Base-by-base conservation (phyloP, 2,329 filamentous ascomycete genomes). In the Talaromyces amestolkiae region DNA sequence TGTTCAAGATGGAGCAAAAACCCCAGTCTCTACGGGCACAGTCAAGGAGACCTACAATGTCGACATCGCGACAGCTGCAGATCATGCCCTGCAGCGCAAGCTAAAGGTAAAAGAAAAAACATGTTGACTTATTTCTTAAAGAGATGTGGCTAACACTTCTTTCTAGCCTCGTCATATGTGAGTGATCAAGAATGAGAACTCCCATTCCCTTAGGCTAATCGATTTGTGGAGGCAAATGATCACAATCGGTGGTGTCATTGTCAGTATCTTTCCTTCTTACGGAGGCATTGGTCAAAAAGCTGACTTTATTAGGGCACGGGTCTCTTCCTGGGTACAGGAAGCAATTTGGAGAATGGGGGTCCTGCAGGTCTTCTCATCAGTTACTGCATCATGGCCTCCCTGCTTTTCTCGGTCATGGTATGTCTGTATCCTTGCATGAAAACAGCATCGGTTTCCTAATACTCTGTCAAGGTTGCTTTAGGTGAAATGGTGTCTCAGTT, bases 261-360 rank as follows among this genome's bases (percentile, higher is more conserved):
- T 68, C 13, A 51, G 67, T 65, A 9, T 8, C 19, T 8, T 31
- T 41, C 5, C n/a, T 3, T 37, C 35, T 19, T 1, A 6, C 2
- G 3, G 9, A 17, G 4, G 10, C 6, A 37, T 37, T 17, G 17
- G 4, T 45, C 6, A 8, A 45, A 37, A 8, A 7, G 11, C 58
- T 61, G n/a, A 61, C 13, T 22, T 37, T n/a, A 1, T 27, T 27
- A 64, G 62, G 81, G 82, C 49, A 85, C 84, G 4, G 84, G 84
- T 67, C 75, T 86, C 0, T 86, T 87, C 72, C 76, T 86, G 17
- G 82, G 82, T 58, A 82, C 83, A 2, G 85, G 84, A 51, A 76
- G 79, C 66, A 82, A 83, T 2, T 81, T 87, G 33, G 78, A 80
- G 33, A 81, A 78, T 37, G 84, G 80, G 35, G 85, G 83, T 2